Percentiles rank a stretch among this genome's conserved stretches.
Conservation (phyloP, 768 basidiomycete species). For the Auriscalpium microsporum region DNA sequence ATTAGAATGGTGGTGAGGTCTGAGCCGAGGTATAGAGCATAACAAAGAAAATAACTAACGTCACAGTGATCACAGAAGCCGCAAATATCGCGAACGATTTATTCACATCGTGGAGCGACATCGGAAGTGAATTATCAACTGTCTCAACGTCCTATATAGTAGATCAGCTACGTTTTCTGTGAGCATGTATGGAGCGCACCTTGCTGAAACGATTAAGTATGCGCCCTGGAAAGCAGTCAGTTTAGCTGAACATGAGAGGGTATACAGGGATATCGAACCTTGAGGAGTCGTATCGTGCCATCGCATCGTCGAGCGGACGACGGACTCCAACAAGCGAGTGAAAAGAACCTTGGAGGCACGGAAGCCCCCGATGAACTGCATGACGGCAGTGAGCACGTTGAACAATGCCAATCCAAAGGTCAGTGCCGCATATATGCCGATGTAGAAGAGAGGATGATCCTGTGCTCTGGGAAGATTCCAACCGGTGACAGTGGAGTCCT, state of each 20-base stretch:
- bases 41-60: slow-evolving; percentile 33
- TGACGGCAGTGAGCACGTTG: slow-evolving; percentile 35
- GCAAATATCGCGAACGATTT: slow-evolving; percentile 69
- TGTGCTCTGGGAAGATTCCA: slow-evolving; percentile 37
- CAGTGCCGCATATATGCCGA: slow-evolving; percentile 58
- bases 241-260: too few relatives aligned
- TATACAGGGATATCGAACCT: slow-evolving; percentile 28
- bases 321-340: slow-evolving; percentile 51
- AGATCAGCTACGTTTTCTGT: neutral
- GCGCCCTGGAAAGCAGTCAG: slow-evolving; percentile 38
- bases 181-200: slow-evolving; percentile 21
- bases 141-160: slow-evolving; percentile 65
- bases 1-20: slow-evolving; percentile 6
- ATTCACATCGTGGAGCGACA: slow-evolving; percentile 68
- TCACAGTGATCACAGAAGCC: slow-evolving; percentile 63
- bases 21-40: neutral
- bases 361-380: slow-evolving; percentile 54
- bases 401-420: slow-evolving; percentile 41
- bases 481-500: neutral
- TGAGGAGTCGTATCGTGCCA: slow-evolving; percentile 81
- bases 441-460: slow-evolving; percentile 62
- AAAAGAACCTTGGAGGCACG: slow-evolving; percentile 29
- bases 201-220: slow-evolving; percentile 84
- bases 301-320: slow-evolving; percentile 77
- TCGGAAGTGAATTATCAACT: slow-evolving; percentile 65